Percentiles rank a stretch among this genome's conserved stretches.
Evolutionary conservation across 176 grass and related monocot genomes (phyloP).

Genomic region (Olyra latifolia): DNA sequence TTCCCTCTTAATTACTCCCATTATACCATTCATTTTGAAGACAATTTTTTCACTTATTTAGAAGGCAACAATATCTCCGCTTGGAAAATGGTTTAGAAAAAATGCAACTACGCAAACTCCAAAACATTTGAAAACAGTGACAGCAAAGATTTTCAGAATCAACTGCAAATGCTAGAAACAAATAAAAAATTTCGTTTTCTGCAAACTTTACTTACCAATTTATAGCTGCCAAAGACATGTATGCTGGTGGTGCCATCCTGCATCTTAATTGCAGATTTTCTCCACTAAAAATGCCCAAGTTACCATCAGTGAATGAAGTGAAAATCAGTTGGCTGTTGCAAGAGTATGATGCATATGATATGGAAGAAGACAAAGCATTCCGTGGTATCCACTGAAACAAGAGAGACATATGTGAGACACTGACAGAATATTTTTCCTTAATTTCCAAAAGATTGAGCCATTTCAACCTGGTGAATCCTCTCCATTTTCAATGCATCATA

Average conservation of each 20-base stretch:
- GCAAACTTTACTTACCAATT: constrained; percentile 12
- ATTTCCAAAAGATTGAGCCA: too few relatives aligned
- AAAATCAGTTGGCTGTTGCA: constrained; percentile 56
- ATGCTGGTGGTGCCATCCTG: constrained; percentile 43
- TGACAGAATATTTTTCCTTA: too few relatives aligned
- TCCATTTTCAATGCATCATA: constrained; percentile 25
- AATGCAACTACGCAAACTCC: too few relatives aligned
- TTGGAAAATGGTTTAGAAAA: too few relatives aligned
- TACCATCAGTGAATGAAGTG: constrained; percentile 51
- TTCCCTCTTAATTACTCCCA: too few relatives aligned
- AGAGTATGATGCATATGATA: constrained; percentile 56
- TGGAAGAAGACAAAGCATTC: constrained; percentile 41
- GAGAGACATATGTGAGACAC: background rate
- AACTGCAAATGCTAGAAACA: background rate
- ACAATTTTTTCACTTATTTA: too few relatives aligned
- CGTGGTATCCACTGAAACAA: constrained; percentile 53
- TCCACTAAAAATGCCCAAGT: constrained; percentile 53
- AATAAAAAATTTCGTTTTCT: background rate
- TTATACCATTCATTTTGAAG: too few relatives aligned
- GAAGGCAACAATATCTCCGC: too few relatives aligned
- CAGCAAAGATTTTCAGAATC: background rate
- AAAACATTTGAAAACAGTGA: too few relatives aligned
- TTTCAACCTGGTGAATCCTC: background rate
- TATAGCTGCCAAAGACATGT: constrained; percentile 23
- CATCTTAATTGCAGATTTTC: constrained; percentile 57